Base-by-base conservation (phyloP, 108 stramenopile genomes). In the Conticribra weissflogii region DNA sequence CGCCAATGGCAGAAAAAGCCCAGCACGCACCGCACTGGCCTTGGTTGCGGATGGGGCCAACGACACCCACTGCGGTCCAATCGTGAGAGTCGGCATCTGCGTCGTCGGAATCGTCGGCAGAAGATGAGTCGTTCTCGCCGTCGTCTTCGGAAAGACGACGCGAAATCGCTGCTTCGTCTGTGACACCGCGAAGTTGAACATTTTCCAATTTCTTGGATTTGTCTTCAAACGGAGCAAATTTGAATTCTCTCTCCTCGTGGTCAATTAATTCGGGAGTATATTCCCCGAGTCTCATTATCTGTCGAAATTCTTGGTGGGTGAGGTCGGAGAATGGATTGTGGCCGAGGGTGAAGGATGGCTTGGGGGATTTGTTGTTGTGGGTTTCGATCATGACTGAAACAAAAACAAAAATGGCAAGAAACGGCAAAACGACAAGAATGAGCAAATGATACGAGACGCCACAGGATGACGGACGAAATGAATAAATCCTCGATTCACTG, bases 1-100 rank as follows among this genome's bases (percentile, higher is more conserved):
- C 83, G 46, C 98, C 98, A 21, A 95, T 95, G 36, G 98, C 90
- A 19, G 96, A 94, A 83, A 98, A 98, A 3, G 96, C 92, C 98
- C 98, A 98, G 70, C 96, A 97, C 2, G 91, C 83, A 3, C 96
- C 96, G 69, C 89, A 91, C 15, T 71, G 51, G 8, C 94, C 94
- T 71, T 98, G 98, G 74, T 98, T 93, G 65, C 97, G 94, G 48
- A 98, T 86, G 23, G 82, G 84, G 28, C 96, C 96, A 21, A 96
- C 91, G 19, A 85, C 89, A 28, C 96, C 98, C 63, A 77, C 53
- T 19, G 36, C 66, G 41, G 72, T 49, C 98, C 98, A 98, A 81
- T 98, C 89, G 24, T 41, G 34, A 28, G 91, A 73, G 33, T 78
- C 72, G 27, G 79, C 86, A 27, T 53, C 33, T 8, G 14, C 27